Evolutionary conservation across 306 rosid genomes (phyloP).

Genomic region (Malus domestica): ASM211411v1 NC_041796.1:20016001-20016500

Average conservation of each 20-base stretch:
- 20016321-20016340: neutral
- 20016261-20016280: neutral
- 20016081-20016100: neutral
- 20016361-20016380: neutral
- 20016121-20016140: neutral
- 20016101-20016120: neutral
- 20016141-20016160: constrained; percentile 38
- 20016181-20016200: constrained; percentile 51
- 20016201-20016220: constrained; percentile 64
- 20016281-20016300: too few relatives aligned
- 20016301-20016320: neutral
- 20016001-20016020: neutral
- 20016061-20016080: neutral
- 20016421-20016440: constrained; percentile 61
- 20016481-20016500: constrained; percentile 48
- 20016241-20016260: constrained; percentile 64
- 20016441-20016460: constrained; percentile 54
- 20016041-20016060: neutral
- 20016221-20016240: constrained; percentile 54
- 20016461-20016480: constrained; percentile 75
- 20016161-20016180: constrained; percentile 44
- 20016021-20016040: neutral
- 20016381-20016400: constrained; percentile 59
- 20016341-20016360: neutral
- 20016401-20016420: constrained; percentile 45